These are phyloP conservation scores for Decorospora gaudefroyi DNA, from an alignment of 2,329 filamentous ascomycete species.

Conservation along the genomic window DNA sequence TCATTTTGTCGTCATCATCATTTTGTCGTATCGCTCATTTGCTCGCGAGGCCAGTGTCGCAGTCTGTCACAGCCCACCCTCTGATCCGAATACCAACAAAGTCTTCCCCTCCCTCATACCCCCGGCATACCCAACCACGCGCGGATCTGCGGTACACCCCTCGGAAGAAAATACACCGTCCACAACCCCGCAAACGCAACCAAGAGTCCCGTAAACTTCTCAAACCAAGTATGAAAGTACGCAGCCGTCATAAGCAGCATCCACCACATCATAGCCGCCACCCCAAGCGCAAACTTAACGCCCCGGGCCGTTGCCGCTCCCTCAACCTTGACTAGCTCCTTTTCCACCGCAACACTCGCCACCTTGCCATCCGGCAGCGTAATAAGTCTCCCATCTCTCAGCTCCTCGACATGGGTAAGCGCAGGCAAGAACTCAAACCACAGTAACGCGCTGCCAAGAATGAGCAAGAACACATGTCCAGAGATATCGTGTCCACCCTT, in stretches of 20 bases:
- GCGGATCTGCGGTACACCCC: constrained; percentile 50
- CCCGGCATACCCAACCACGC: constrained; percentile 55
- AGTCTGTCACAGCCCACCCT: background rate
- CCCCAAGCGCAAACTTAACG: constrained; percentile 59
- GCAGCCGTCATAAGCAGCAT: constrained; percentile 99
- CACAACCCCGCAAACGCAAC: constrained; percentile 54
- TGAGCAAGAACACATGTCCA: constrained; percentile 91
- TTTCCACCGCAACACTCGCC: constrained; percentile 50
- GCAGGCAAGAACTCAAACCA: constrained; percentile 75
- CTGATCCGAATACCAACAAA: too few species aligned
- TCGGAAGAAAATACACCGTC: constrained; percentile 55
- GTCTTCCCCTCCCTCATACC: constrained; percentile 30
- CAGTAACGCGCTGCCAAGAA: constrained; percentile 79
- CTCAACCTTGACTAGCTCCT: constrained; percentile 48
- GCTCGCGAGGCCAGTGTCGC: background rate
- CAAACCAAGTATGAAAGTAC: constrained; percentile 98
- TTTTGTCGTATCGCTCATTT: background rate
- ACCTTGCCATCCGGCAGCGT: constrained; percentile 68
- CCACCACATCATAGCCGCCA: constrained; percentile 79
- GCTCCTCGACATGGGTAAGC: constrained; percentile 55
- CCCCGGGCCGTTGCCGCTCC: constrained; percentile 52
- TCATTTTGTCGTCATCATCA: background rate
- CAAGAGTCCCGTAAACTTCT: constrained; percentile 70
- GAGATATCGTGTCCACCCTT: constrained; percentile 94
- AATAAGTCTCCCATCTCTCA: constrained; percentile 67